Conservation (phyloP, 768 basidiomycete genomes). For the Hypholoma fasciculare region DNA sequence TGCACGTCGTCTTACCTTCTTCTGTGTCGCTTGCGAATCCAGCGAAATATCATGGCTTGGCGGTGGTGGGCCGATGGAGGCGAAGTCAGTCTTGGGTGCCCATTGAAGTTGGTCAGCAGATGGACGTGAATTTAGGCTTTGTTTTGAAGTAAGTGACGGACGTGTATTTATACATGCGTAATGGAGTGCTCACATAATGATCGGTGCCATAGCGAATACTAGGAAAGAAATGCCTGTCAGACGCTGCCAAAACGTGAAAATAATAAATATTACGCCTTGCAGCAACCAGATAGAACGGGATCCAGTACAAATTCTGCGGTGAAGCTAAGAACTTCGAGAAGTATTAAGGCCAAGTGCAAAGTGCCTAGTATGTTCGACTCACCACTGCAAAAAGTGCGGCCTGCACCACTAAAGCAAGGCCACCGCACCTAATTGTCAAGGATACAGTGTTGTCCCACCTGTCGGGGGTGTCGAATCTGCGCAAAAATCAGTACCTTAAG, state of each 20-base stretch:
- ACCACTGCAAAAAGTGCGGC: not conserved
- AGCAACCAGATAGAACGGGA: not conserved
- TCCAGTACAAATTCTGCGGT: not conserved
- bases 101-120: too few relatives aligned
- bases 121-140: too few relatives aligned
- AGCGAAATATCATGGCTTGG: too few relatives aligned
- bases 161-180: not conserved
- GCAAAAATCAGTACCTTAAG: not conserved
- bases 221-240: not conserved
- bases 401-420: not conserved
- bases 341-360: too few relatives aligned
- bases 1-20: too few relatives aligned
- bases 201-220: not conserved
- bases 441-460: not conserved
- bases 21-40: too few relatives aligned
- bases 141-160: too few relatives aligned
- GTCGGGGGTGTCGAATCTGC: not conserved
- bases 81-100: too few relatives aligned
- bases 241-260: not conserved
- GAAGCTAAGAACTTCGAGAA: not conserved
- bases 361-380: too few relatives aligned
- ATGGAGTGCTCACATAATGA: not conserved
- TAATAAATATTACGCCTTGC: not conserved
- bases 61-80: too few relatives aligned
- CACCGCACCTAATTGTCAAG: not conserved